These are phyloP conservation scores for Tanacetum coccineum DNA, from an alignment of 129 eudicot species.

Conservation along the genomic window DNA sequence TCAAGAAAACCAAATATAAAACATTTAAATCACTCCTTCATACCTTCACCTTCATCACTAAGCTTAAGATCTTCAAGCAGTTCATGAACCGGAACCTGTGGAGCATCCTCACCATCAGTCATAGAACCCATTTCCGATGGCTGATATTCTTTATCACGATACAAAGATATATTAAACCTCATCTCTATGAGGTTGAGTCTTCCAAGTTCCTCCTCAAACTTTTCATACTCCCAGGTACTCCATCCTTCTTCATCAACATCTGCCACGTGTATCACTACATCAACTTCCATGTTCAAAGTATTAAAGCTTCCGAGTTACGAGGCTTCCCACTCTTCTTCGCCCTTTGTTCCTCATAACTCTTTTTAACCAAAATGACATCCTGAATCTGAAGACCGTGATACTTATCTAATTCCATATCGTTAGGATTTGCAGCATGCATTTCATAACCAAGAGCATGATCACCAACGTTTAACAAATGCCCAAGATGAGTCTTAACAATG, in stretches of 20 bases:
- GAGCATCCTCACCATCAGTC: slow-evolving; percentile 45
- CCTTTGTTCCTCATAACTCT: slow-evolving; percentile 64
- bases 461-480: background rate
- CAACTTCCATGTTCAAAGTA: slow-evolving; percentile 55
- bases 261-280: slow-evolving; percentile 30
- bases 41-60: slow-evolving; percentile 31
- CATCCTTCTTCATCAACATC: slow-evolving; percentile 18
- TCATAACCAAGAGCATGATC: slow-evolving; percentile 15
- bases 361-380: slow-evolving; percentile 51
- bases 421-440: slow-evolving; percentile 4
- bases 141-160: slow-evolving; percentile 48
- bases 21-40: slow-evolving; percentile 16
- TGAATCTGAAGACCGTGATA: slow-evolving; percentile 50
- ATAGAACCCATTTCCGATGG: slow-evolving; percentile 50
- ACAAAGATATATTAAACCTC: slow-evolving; percentile 22
- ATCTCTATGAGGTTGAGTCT: slow-evolving; percentile 20
- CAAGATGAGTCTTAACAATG: slow-evolving; percentile 3
- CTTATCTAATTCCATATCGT: slow-evolving; percentile 46
- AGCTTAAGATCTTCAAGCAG: slow-evolving; percentile 60
- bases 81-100: slow-evolving; percentile 51
- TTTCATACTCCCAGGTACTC: slow-evolving; percentile 22
- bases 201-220: slow-evolving; percentile 22
- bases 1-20: background rate
- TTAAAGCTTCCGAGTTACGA: slow-evolving; percentile 66
- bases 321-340: slow-evolving; percentile 30